phyloP scores from a whole-genome alignment of 495 filamentous ascomycete genomes.

The Penicillium diatomitis region DNA sequence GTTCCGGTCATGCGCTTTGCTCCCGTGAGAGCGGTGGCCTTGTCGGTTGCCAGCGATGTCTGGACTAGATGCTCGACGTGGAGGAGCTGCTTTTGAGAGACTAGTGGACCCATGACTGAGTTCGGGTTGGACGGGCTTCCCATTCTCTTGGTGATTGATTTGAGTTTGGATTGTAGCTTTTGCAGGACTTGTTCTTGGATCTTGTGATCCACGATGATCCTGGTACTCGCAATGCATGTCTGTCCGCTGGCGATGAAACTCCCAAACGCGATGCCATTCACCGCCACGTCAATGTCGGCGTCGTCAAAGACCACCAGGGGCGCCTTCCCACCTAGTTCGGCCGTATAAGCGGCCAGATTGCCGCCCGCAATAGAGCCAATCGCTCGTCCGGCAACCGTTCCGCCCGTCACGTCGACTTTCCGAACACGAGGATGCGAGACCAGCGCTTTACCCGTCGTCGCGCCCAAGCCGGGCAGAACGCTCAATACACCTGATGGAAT shows the following conservation, averaged over 20 bases:
- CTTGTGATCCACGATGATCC: conserved; percentile 44
- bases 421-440: conserved; percentile 42
- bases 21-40: conserved; percentile 18
- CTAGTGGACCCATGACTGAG: conserved; percentile 16
- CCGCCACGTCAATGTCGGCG: conserved; percentile 41
- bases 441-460: conserved; percentile 43
- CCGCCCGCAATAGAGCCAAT: conserved; percentile 39
- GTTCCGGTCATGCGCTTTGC: conserved; percentile 25
- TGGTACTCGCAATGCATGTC: conserved; percentile 52
- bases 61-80: conserved; percentile 17
- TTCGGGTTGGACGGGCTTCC: conserved; percentile 9
- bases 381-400: conserved; percentile 35
- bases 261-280: conserved; percentile 51
- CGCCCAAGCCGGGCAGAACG: conserved; percentile 48
- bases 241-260: conserved; percentile 52
- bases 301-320: conserved; percentile 46
- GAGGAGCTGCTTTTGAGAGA: conserved; percentile 11
- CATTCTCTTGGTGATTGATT: conserved; percentile 27
- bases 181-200: conserved; percentile 29
- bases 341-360: conserved; percentile 47
- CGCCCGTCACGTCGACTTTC: conserved; percentile 57
- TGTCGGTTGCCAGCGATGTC: conserved; percentile 18
- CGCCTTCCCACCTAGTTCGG: conserved; percentile 54
- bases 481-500: conserved; percentile 48
- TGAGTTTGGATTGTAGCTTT: conserved; percentile 31